Conservation (phyloP, 2,329 filamentous ascomycete genomes). For the Aquanectria penicillioides region DNA sequence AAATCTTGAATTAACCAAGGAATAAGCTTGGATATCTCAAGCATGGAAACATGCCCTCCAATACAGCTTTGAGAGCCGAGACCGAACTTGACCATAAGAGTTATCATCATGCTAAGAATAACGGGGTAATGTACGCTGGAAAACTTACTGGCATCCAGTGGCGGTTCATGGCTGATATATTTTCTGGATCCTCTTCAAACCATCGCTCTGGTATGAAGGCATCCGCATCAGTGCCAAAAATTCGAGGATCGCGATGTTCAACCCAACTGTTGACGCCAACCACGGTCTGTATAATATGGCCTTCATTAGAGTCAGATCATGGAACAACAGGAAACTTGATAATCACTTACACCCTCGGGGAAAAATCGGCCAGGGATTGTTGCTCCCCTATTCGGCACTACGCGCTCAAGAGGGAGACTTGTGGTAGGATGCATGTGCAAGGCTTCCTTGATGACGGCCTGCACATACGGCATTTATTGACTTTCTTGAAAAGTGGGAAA, state of each 20-base stretch:
- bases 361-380: constrained; percentile 30
- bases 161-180: constrained; percentile 32
- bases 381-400: constrained; percentile 31
- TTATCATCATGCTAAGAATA: background rate
- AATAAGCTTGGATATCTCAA: constrained; percentile 38
- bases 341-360: constrained; percentile 31
- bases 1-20: constrained; percentile 35
- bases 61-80: constrained; percentile 36
- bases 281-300: constrained; percentile 7
- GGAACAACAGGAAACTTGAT: too few species aligned
- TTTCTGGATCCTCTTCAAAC: constrained; percentile 7
- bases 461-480: constrained; percentile 32
- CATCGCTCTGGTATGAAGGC: constrained; percentile 32
- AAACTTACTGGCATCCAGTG: constrained; percentile 34
- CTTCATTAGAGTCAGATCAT: background rate
- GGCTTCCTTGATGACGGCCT: constrained; percentile 35
- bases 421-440: constrained; percentile 36
- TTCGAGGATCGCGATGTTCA: constrained; percentile 26
- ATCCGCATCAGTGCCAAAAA: constrained; percentile 31
- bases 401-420: constrained; percentile 28
- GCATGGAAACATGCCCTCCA: constrained; percentile 35
- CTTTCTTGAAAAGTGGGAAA: constrained; percentile 30
- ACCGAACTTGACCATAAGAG: constrained; percentile 28
- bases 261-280: constrained; percentile 39
- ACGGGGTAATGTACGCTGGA: too few species aligned